Base-by-base conservation (phyloP, 306 rosid species). In the Neltuma alba region DNA sequence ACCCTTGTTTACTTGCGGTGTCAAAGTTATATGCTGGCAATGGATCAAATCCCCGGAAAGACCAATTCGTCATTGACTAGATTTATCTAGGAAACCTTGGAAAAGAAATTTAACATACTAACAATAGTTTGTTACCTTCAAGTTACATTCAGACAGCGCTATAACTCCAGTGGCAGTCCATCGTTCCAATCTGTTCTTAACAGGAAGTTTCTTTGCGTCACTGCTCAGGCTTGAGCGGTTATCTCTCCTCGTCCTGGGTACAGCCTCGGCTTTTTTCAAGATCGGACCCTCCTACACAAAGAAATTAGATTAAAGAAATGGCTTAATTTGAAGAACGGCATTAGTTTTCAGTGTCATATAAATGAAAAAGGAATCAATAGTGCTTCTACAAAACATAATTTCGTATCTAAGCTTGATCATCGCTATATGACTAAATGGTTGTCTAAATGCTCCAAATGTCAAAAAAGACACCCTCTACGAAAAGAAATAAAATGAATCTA, bases 161-260 rank as follows among this genome's bases (percentile, higher is more conserved):
- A 95, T 71, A 84, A 95, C 92, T 73, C 97, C 93, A 15, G 94
- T 89, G 54, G 72, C 86, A 80, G 88, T 87, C 94, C 97, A 95
- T 66, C 89, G 84, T 41, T 89, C 90, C 76, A 65, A 67, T 79
- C 93, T 83, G 78, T 58, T 84, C 78, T 84, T 90, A 71, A 82
- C 86, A 79, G 82, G 81, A 77, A 63, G 41, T 64, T 62, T 75
- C 74, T 86, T 86, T 63, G 31, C 4, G 58, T 80, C 91, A 11
- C 63, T 64, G 72, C 71, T 74, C 80, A 76, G 71, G 60, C 74
- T 21, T 10, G 85, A 63, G 15, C 67, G 73, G 47, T 67, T 79
- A 52, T 72, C 87, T 68, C 86, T 85, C 88, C 89, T 89, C 2
- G 30, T 25, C 40, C 36, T 86, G 14, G 97, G 91, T 41, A 76